Evolutionary conservation across 805 yeast species (phyloP).

Genomic region (Ogataea neopini): DNA sequence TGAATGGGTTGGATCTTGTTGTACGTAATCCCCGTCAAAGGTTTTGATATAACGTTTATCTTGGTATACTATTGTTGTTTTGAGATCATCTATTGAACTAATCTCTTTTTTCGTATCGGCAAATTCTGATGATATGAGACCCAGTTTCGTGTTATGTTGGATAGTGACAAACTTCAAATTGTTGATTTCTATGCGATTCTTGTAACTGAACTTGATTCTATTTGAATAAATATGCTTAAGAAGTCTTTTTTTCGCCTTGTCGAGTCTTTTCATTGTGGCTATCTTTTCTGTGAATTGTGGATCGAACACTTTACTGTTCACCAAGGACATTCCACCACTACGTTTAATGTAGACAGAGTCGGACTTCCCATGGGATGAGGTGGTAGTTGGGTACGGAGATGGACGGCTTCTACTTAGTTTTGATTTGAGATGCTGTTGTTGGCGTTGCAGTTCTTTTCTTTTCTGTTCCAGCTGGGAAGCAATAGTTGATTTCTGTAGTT

Average conservation of each 20-base stretch:
- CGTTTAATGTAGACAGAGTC: constrained; percentile 23
- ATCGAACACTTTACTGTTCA: constrained; percentile 39
- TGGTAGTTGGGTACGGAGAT: constrained; percentile 5
- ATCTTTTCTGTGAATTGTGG: constrained; percentile 31
- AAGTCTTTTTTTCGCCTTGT: constrained; percentile 19
- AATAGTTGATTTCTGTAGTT: constrained; percentile 18
- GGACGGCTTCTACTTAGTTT: constrained; percentile 2
- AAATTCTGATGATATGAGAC: constrained; percentile 36
- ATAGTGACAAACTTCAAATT: constrained; percentile 46
- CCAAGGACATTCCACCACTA: constrained; percentile 41
- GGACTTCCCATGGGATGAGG: not conserved
- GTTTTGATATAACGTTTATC: constrained; percentile 24
- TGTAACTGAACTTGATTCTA: constrained; percentile 40
- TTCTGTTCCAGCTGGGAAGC: constrained; percentile 20
- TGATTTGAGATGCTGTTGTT: constrained; percentile 8
- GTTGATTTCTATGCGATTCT: constrained; percentile 46
- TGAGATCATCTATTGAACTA: constrained; percentile 22
- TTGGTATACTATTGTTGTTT: constrained; percentile 17
- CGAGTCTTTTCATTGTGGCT: constrained; percentile 20
- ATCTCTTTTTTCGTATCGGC: constrained; percentile 16
- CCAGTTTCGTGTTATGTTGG: constrained; percentile 41
- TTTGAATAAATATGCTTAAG: constrained; percentile 31
- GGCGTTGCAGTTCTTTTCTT: constrained; percentile 12
- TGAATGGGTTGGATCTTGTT: constrained; percentile 13
- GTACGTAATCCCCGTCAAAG: constrained; percentile 27